A percentile compares a stretch with the other conserved stretches of the same genome.
These are phyloP conservation scores for Phytopythium aichiense DNA, from an alignment of 352 stramenopile species.

Conservation along the genomic window DNA sequence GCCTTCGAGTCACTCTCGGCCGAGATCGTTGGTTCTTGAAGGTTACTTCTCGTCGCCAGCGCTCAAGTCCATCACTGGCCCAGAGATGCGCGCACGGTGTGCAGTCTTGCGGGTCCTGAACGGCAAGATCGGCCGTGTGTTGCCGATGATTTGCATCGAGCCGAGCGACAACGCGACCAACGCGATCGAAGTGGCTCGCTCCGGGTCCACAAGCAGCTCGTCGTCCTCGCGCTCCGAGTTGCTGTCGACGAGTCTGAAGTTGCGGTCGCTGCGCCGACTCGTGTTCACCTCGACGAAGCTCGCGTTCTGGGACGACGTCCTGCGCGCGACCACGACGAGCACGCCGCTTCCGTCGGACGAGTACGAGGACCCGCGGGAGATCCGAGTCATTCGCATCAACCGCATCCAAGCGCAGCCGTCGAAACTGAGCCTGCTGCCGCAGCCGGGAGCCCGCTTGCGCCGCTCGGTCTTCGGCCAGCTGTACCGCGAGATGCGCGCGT, in stretches of 20 bases:
- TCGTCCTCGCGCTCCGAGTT: conserved; percentile 35
- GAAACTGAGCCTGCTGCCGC: conserved; percentile 85
- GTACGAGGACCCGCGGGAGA: conserved; percentile 97
- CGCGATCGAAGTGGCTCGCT: conserved; percentile 46
- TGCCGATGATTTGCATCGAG: conserved; percentile 82
- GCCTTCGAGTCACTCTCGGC: conserved; percentile 9
- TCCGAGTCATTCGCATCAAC: conserved; percentile 97
- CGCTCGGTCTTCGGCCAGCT: conserved; percentile 98
- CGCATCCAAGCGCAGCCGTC: conserved; percentile 91
- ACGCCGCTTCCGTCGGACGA: conserved; percentile 97
- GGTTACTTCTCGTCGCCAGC: conserved; percentile 70
- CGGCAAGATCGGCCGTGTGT: conserved; percentile 81
- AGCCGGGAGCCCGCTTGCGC: conserved; percentile 82
- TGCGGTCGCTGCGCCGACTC: conserved; percentile 67
- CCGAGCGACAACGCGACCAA: conserved; percentile 39
- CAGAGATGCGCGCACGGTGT: conserved; percentile 86
- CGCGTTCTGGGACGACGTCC: conserved; percentile 92
- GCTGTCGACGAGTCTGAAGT: conserved; percentile 72
- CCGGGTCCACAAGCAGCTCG: background rate
- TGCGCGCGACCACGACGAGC: conserved; percentile 94
- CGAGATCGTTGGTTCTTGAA: conserved; percentile 49
- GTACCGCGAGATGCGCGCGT: conserved; percentile 94
- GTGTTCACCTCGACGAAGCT: conserved; percentile 92
- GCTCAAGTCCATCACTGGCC: conserved; percentile 51
- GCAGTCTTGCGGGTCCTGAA: conserved; percentile 92